Evolutionary conservation across 1,139 yeast genomes (phyloP), one percentile per base, ranked within the genome.

Genomic region (Suhomyces chickasaworum): DNA sequence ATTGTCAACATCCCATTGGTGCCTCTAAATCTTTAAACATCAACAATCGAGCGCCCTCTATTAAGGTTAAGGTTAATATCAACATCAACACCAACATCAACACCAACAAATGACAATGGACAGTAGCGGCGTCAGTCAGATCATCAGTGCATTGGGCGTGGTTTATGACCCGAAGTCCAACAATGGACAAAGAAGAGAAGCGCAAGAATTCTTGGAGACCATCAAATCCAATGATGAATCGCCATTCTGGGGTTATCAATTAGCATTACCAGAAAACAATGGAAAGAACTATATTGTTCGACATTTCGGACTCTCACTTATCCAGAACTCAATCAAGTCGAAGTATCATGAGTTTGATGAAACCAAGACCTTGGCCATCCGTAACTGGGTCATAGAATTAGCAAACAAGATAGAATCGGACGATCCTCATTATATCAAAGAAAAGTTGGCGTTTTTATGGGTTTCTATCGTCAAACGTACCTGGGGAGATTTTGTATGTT

Each of bases 241-340:
- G 34, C 97, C 98, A 0, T 81, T 73, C 51, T 90, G 96, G 93
- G 99, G 99, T 1, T 91, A 85, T 67, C 91, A 87, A 61, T 74
- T 93, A 50, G 93, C 96, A 1, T 63, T 79, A 31, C 75, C 76
- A 7, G 80, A 80, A 39, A 84, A 83, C 52, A 79, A 81, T 57
- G 80, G 82, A 41, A 75, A 80, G 47, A 80, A 83, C 56, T 80
- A 78, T 53, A 84, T 88, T 31, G 90, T 91, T 16, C 81, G 97
- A 51, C 97, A 95, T 64, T 95, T 83, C 63, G 99, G 99, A 0
- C 73, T 93, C 44, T 84, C 93, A 18, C 68, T 95, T 49, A 69
- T 93, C 36, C 90, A 89, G 55, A 75, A 83, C 56, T 81, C 96
- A 18, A 83, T 91, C 49, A 77, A 77, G 55, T 61, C 70, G 57